These are phyloP conservation scores for Mycocalia duriaeana DNA, from an alignment of 1,284 basidiomycete genomes.

Conservation along the genomic window DNA sequence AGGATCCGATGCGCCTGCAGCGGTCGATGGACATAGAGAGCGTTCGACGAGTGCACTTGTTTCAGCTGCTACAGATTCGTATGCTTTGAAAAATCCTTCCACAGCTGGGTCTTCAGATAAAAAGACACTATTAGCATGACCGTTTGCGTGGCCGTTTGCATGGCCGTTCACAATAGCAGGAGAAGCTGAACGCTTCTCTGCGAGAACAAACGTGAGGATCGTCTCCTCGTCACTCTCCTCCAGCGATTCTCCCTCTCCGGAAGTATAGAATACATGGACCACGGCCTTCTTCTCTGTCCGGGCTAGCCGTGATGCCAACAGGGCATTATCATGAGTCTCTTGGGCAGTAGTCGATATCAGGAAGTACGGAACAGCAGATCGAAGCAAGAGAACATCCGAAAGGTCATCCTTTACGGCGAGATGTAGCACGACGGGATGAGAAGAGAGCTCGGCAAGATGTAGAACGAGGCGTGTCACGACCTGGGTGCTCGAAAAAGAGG, in stretches of 20 bases:
- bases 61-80: constrained; percentile 59
- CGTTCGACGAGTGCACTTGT: constrained; percentile 61
- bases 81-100: constrained; percentile 44
- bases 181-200: constrained; percentile 29
- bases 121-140: constrained; percentile 13
- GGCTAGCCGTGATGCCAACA: constrained; percentile 53
- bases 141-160: constrained; percentile 3
- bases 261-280: constrained; percentile 73
- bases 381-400: constrained; percentile 52
- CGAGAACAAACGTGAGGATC: constrained; percentile 54
- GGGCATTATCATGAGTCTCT: constrained; percentile 68
- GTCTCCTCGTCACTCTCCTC: constrained; percentile 54
- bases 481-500: constrained; percentile 38
- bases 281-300: constrained; percentile 45
- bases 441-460: constrained; percentile 52
- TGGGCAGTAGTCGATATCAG: constrained; percentile 58
- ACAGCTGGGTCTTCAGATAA: constrained; percentile 18
- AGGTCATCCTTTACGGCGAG: constrained; percentile 50
- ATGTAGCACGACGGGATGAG: constrained; percentile 53
- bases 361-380: constrained; percentile 56
- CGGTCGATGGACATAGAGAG: constrained; percentile 47
- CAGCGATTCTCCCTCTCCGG: constrained; percentile 29
- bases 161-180: constrained; percentile 28
- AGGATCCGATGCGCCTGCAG: constrained; percentile 46
- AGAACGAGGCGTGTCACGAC: constrained; percentile 49